Evolutionary conservation across 1,284 basidiomycete genomes (phyloP), one percentile per base, ranked within the genome.

Genomic region (Lentinula novae-zelandiae): DNA sequence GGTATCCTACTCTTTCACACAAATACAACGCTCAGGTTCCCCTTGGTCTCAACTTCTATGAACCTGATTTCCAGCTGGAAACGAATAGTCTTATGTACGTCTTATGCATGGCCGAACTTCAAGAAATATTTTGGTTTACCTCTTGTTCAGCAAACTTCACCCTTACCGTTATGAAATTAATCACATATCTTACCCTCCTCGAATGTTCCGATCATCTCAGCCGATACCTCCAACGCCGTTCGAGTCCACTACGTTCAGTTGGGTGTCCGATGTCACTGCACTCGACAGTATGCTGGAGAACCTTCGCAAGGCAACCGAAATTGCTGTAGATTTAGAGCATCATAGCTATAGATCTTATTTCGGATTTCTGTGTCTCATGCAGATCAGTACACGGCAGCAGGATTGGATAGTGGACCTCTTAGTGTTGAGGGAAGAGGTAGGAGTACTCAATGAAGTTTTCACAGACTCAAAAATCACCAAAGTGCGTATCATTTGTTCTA

Each of bases 311-410:
- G 83, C 82, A n/a, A 78, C 75, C 49, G 95, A 97, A 73, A 87
- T 99, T 57, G 96, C 96, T 1, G 82, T 99, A 42, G 96, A 99
- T 73, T 78, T 99, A 51, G 96, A 99, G 73, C 91, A 98, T 70
- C 95, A 98, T 77, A 89, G 84, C 65, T 92, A 89, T 68, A 83
- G 95, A 53, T 87, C 89, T 3, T 98, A 92, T 73, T 76, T 78
- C 20, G 96, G 97, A 0, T 92, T 98, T 67, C 83, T 96, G 10
- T 98, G 95, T 69, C 76, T 99, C 61, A 96, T 98, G 86, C 96
- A 97, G 73, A 83, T 96, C 66, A 95, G 91, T 66, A 95, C 93
- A 1, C 78, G 95, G 51, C 83, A 87, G 33, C 82, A 86, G 63
- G 96, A 98, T 72, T 98, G 87, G 78, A 82, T 98, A 27, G 81